Evolutionary conservation across 192 early-diverging fungal genomes (phyloP), one percentile per base, ranked within the genome.

Genomic region (Backusella westeae): DNA sequence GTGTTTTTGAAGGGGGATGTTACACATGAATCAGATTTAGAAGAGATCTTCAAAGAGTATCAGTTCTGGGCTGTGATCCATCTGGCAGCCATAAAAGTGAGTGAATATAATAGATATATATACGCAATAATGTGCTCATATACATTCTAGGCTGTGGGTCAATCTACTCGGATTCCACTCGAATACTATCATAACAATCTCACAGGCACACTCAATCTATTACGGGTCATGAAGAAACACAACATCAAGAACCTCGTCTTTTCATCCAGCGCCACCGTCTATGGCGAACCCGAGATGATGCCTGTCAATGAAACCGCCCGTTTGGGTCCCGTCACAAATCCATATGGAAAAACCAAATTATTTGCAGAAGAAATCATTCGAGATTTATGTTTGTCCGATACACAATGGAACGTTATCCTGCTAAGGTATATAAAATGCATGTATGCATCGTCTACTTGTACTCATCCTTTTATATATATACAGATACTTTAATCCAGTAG

Each of bases 281-380:
- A 96, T 85, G 94, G 94, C 39, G 84, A 90, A 39, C 90, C 94
- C 59, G 90, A 95, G 34, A 76, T 67, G 14, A 87, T 88, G 34
- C 94, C 93, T 23, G 91, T 96, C 68, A 80, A 89, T 49, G 92
- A 94, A 52, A 89, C 90, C 15, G 91, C 91, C 67, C 79, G 79
- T 26, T 87, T 90, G 26, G 82, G 87, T 8, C 94, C 96, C 4
- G 91, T 95, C 35, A 91, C 87, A 75, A 97, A 96, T 83, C 94
- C 96, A 21, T 99, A 99, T 76, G 97, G 97, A 35, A 90, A 95
- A 68, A 97, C 97, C n/a, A 99, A 99, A 74, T 85, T 97, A n/a
- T 95, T 90, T 80, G 91, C 94, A 70, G 97, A 99, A 80, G 89
- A 88, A 80, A 90, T 95, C 35, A 86, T 98, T 73, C 83, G 84